A percentile compares a stretch with the other conserved stretches of the same genome.
Evolutionary conservation across 805 yeast species (phyloP).

Genomic region (Wickerhamiella spandovensis): DNA sequence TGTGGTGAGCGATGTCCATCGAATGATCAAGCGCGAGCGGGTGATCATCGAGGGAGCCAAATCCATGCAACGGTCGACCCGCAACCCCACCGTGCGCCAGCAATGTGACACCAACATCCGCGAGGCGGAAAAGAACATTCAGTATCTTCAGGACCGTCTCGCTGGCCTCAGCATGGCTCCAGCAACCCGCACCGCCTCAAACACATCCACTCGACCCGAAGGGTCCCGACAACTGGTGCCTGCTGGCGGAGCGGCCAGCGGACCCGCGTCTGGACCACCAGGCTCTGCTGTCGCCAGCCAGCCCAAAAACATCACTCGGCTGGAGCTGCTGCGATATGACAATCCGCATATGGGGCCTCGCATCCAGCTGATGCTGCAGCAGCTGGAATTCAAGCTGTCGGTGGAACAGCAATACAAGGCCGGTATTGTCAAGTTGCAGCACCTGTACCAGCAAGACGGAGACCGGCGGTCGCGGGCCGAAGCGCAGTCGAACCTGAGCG

Average conservation of each 20-base stretch:
- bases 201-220: background rate
- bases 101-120: conserved; percentile 81
- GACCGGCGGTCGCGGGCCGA: conserved; percentile 75
- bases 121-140: conserved; percentile 84
- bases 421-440: conserved; percentile 81
- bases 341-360: conserved; percentile 91
- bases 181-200: conserved; percentile 4
- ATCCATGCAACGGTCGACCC: conserved; percentile 62
- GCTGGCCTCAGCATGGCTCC: conserved; percentile 24
- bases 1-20: conserved; percentile 53
- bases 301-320: conserved; percentile 19
- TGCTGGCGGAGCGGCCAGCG: background rate
- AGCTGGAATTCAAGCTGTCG: conserved; percentile 81
- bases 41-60: conserved; percentile 83
- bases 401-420: conserved; percentile 88
- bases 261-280: background rate
- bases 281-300: conserved; percentile 6
- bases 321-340: conserved; percentile 77
- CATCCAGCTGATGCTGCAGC: conserved; percentile 91
- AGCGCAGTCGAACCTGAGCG: conserved; percentile 77
- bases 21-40: conserved; percentile 77
- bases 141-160: conserved; percentile 74
- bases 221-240: background rate
- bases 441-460: conserved; percentile 79
- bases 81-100: conserved; percentile 72